Evolutionary conservation across 495 filamentous ascomycete species (phyloP).

Genomic region (Melanomma pulvis-pyrius): DNA sequence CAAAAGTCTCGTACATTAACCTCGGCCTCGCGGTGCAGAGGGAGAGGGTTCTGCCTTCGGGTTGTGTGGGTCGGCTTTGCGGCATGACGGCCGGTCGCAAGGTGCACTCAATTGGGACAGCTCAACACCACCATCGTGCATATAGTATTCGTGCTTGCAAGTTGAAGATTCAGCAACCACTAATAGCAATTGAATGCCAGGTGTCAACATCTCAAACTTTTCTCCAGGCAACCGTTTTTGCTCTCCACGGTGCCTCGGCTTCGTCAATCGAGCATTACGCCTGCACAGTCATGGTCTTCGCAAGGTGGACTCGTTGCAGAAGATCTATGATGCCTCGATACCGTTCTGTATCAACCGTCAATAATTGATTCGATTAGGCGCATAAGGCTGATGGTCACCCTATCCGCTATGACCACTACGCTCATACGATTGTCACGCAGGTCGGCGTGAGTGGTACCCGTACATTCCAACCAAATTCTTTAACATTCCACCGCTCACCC

Average conservation of each 20-base stretch:
- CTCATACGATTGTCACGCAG: conserved; percentile 1
- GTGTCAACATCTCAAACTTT: neutral
- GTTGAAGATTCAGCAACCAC: neutral
- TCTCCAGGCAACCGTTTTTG: neutral
- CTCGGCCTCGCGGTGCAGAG: neutral
- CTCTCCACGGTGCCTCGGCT: neutral
- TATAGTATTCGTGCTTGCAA: neutral
- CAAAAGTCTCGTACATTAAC: neutral
- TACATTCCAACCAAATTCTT: neutral
- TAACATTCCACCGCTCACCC: neutral
- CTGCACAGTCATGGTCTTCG: neutral
- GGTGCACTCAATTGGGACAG: neutral
- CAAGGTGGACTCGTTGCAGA: neutral
- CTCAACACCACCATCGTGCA: conserved; percentile 10
- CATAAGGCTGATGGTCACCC: neutral
- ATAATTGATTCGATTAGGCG: neutral
- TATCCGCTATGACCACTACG: neutral
- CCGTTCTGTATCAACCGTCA: neutral
- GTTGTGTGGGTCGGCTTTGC: neutral
- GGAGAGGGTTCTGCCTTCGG: neutral
- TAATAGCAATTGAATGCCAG: neutral
- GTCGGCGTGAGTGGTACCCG: neutral
- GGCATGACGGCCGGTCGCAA: conserved; percentile 4
- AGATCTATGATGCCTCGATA: neutral
- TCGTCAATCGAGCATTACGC: neutral